Conservation (phyloP, 176 grass and related monocot species). For the Urochloa ruziziensis region DNA sequence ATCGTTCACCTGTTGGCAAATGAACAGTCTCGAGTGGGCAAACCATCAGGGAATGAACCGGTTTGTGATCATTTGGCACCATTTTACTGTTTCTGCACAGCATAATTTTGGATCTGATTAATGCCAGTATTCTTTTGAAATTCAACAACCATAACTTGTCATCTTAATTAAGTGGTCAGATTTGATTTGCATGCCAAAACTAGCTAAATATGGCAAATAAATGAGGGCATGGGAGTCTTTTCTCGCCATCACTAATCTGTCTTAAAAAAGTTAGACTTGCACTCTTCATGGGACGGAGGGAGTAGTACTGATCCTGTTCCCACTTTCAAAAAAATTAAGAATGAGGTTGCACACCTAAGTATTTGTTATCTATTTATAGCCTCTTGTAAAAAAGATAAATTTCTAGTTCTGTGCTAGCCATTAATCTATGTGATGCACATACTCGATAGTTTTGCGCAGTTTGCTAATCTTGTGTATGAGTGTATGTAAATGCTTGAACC, state of each 20-base stretch:
- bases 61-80: slow-evolving; percentile 34
- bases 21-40: slow-evolving; percentile 80
- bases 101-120: not conserved
- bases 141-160: not conserved
- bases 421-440: not conserved
- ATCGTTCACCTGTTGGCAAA: slow-evolving; percentile 90
- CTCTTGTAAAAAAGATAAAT: not conserved
- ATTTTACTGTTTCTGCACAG: not conserved
- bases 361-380: not conserved
- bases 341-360: not conserved
- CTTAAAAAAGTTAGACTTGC: too few species aligned
- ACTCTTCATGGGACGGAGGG: too few species aligned
- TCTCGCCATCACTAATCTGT: too few species aligned
- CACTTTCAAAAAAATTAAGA: not conserved
- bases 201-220: too few species aligned
- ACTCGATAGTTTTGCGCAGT: not conserved
- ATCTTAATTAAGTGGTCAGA: not conserved
- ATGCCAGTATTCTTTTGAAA: not conserved
- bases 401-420: not conserved
- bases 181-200: too few species aligned
- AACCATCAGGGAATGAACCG: slow-evolving; percentile 63
- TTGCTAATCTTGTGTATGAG: not conserved
- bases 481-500: not conserved
- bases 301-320: not conserved
- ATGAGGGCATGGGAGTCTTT: too few species aligned